Evolutionary conservation across 2,329 filamentous ascomycete genomes (phyloP).

Genomic region (Talaromyces sp.): DNA sequence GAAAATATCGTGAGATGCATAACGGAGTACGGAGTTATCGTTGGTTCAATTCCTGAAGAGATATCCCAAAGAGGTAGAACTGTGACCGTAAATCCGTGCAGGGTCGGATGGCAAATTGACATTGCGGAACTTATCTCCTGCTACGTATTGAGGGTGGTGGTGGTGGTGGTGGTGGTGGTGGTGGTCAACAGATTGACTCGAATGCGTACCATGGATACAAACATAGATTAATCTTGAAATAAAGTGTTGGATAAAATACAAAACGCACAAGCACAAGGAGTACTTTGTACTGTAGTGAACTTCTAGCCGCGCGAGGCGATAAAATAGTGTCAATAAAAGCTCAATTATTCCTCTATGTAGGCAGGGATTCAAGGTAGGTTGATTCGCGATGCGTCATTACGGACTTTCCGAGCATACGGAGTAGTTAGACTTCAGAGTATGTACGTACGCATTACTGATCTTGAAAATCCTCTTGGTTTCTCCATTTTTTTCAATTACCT

Average conservation of each 20-base stretch:
- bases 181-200: not conserved
- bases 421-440: not conserved
- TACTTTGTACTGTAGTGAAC: not conserved
- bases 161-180: not conserved
- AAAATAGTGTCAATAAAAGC: not conserved
- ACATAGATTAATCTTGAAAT: not conserved
- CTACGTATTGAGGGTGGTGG: not conserved
- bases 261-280: not conserved
- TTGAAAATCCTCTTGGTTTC: not conserved
- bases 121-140: not conserved
- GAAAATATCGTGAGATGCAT: not conserved
- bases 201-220: conserved; percentile 1
- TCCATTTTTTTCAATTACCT: not conserved
- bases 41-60: too few species aligned
- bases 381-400: not conserved
- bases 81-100: too few species aligned
- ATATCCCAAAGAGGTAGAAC: too few species aligned
- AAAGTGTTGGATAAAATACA: not conserved
- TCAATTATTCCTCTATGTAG: not conserved
- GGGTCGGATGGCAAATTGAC: too few species aligned
- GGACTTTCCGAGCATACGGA: not conserved
- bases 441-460: not conserved
- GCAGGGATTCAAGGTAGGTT: not conserved
- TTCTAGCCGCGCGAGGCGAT: conserved; percentile 9
- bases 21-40: not conserved